Percentiles rank a stretch among this genome's conserved stretches.
Conservation (phyloP, 1,284 basidiomycete species). For the Sphagnurus paluster region DNA sequence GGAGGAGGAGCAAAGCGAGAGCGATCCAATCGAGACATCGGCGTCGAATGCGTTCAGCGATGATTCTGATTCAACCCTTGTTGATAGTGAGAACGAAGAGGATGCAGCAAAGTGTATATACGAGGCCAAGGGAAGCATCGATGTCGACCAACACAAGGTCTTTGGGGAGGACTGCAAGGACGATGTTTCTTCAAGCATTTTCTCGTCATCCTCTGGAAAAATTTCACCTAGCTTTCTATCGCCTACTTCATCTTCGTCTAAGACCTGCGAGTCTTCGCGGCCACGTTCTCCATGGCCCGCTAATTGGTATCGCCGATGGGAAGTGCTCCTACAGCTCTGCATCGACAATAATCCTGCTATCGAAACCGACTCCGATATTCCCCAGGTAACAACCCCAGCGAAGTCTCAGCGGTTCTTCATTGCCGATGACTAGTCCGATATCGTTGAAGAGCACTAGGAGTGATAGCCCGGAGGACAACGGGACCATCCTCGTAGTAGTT, state of each 20-base stretch:
- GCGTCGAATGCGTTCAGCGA: constrained; percentile 37
- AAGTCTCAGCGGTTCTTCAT: constrained; percentile 15
- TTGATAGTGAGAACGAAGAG: constrained; percentile 41
- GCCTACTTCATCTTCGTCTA: background rate
- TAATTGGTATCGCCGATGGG: constrained; percentile 23
- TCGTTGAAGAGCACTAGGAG: constrained; percentile 4
- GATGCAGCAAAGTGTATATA: constrained; percentile 16
- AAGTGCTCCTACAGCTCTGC: constrained; percentile 20
- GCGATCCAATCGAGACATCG: constrained; percentile 32
- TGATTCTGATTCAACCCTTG: constrained; percentile 47
- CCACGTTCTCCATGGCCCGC: constrained; percentile 11
- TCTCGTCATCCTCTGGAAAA: constrained; percentile 6
- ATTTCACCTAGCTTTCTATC: too few species aligned
- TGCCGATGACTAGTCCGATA: constrained; percentile 13
- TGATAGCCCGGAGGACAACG: too few species aligned
- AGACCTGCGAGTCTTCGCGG: background rate
- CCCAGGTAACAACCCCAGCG: background rate
- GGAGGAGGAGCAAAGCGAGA: constrained; percentile 28
- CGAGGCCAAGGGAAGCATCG: background rate
- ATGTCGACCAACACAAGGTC: background rate
- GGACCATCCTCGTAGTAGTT: too few species aligned
- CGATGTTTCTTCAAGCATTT: background rate
- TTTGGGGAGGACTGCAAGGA: background rate
- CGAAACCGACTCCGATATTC: background rate
- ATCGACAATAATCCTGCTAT: constrained; percentile 10